Conservation (phyloP, 208 protist species). For the Crithidia fasciculata region DNA sequence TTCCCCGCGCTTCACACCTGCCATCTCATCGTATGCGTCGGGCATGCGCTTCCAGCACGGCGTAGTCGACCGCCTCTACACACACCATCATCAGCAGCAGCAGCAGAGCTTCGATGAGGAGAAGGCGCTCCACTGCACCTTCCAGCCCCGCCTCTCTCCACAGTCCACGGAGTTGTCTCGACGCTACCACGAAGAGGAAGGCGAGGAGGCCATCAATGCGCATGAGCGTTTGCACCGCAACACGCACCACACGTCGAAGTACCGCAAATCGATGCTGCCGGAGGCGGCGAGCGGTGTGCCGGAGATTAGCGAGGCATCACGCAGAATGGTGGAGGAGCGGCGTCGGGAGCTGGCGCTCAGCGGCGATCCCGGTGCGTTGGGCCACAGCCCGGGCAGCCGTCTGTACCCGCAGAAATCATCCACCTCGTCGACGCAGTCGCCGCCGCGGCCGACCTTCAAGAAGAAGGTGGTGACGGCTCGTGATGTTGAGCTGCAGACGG, state of each 20-base stretch:
- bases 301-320: slow-evolving; percentile 53
- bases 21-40: slow-evolving; percentile 57
- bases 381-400: slow-evolving; percentile 30
- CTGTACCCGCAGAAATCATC: slow-evolving; percentile 19
- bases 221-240: slow-evolving; percentile 69
- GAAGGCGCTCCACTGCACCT: slow-evolving; percentile 52
- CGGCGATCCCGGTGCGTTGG: slow-evolving; percentile 17
- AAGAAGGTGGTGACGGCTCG: slow-evolving; percentile 45
- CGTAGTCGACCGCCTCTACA: slow-evolving; percentile 72
- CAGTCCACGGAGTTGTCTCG: slow-evolving; percentile 47
- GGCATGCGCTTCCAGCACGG: slow-evolving; percentile 38
- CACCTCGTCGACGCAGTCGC: neutral
- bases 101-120: slow-evolving; percentile 41
- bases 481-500: slow-evolving; percentile 36
- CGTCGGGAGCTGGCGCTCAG: slow-evolving; percentile 28
- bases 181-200: slow-evolving; percentile 49
- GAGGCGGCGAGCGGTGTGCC: slow-evolving; percentile 17
- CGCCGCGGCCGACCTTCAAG: slow-evolving; percentile 21
- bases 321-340: slow-evolving; percentile 49
- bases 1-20: slow-evolving; percentile 29
- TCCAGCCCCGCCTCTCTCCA: slow-evolving; percentile 50
- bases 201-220: slow-evolving; percentile 11
- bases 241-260: slow-evolving; percentile 29
- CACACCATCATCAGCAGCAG: slow-evolving; percentile 13
- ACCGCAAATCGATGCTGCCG: slow-evolving; percentile 20